These are phyloP conservation scores for Plasmodium vinckei DNA, from an alignment of 169 alveolate species.

Conservation along the genomic window DNA sequence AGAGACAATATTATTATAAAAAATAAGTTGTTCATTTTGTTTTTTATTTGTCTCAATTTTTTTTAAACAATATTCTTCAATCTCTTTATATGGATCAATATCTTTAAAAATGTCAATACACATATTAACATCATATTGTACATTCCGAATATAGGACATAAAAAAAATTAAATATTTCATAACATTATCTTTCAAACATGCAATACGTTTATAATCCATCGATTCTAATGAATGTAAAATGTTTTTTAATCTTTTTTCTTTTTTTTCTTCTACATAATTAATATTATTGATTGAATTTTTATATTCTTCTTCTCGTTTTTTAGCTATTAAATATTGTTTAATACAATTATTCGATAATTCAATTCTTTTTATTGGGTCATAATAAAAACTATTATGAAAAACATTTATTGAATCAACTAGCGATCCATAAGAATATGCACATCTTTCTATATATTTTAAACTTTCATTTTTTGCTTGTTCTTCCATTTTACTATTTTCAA, in stretches of 20 bases:
- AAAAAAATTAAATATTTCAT: slow-evolving; percentile 72
- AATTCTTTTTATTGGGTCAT: slow-evolving; percentile 56
- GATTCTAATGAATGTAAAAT: slow-evolving; percentile 62
- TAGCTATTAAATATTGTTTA: slow-evolving; percentile 53
- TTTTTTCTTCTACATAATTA: slow-evolving; percentile 37
- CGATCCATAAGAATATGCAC: slow-evolving; percentile 40
- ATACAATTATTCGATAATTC: slow-evolving; percentile 61
- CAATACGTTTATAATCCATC: slow-evolving; percentile 57
- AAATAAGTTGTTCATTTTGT: slow-evolving; percentile 12
- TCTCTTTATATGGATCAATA: slow-evolving; percentile 33
- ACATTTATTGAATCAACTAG: slow-evolving; percentile 35
- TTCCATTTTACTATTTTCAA: slow-evolving; percentile 43
- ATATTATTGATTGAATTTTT: slow-evolving; percentile 43
- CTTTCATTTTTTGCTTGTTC: slow-evolving; percentile 48
- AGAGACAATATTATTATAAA: slow-evolving; percentile 51
- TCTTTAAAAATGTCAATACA: slow-evolving; percentile 63
- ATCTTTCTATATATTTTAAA: slow-evolving; percentile 34
- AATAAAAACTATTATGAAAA: slow-evolving; percentile 61
- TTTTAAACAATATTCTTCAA: slow-evolving; percentile 37
- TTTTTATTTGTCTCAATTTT: slow-evolving; percentile 2
- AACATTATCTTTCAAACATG: slow-evolving; percentile 58
- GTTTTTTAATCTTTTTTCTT: slow-evolving; percentile 61
- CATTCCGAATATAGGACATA: slow-evolving; percentile 58
- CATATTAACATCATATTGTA: slow-evolving; percentile 46
- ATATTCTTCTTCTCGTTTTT: slow-evolving; percentile 67